phyloP scores from a whole-genome alignment of 805 yeast genomes.

The Candida coquimbonensis region DNA sequence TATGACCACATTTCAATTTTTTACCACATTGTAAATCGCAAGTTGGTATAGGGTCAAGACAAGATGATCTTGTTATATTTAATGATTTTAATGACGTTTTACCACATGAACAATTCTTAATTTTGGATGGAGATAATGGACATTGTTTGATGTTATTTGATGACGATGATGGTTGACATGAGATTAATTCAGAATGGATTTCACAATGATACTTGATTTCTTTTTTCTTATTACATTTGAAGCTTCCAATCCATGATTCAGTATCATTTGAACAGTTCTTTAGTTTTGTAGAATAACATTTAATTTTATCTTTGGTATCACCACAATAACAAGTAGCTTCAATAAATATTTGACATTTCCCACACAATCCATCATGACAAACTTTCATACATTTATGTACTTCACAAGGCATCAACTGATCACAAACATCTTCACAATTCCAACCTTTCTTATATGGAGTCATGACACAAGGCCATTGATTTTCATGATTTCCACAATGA shows the following conservation, averaged over 20 bases:
- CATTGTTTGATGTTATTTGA: conserved; percentile 34
- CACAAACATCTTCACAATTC: conserved; percentile 60
- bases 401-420: conserved; percentile 60
- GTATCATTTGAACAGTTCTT: conserved; percentile 23
- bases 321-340: conserved; percentile 73
- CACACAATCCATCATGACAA: conserved; percentile 85
- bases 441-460: conserved; percentile 65
- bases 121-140: conserved; percentile 51
- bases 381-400: conserved; percentile 52
- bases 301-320: conserved; percentile 32
- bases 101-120: conserved; percentile 79
- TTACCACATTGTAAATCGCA: conserved; percentile 65
- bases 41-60: conserved; percentile 75
- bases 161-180: conserved; percentile 26
- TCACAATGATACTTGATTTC: conserved; percentile 55
- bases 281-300: conserved; percentile 40
- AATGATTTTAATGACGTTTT: conserved; percentile 40
- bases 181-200: conserved; percentile 49
- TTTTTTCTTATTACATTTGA: conserved; percentile 39
- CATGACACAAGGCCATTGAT: conserved; percentile 65
- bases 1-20: conserved; percentile 65
- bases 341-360: conserved; percentile 50
- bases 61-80: conserved; percentile 38
- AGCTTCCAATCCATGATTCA: conserved; percentile 36
- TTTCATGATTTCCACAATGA: conserved; percentile 60